Evolutionary conservation across 768 basidiomycete species (phyloP).

Genomic region (Tylopilus subfusipes): DNA sequence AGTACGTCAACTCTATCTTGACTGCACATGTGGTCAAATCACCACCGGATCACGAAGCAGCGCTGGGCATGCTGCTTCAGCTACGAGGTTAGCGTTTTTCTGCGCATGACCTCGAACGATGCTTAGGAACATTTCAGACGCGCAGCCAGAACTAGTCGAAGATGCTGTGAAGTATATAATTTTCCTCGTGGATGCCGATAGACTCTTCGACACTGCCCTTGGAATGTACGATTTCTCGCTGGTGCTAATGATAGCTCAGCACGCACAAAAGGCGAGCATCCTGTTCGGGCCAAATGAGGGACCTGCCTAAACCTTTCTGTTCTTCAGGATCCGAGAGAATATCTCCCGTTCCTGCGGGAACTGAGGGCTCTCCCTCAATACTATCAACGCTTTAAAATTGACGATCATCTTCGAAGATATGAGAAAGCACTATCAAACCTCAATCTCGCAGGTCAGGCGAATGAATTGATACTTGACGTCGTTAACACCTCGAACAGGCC

Average conservation of each 20-base stretch:
- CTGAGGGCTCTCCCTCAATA: constrained; percentile 68
- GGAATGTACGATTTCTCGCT: constrained; percentile 99
- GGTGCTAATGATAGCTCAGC: constrained; percentile 93
- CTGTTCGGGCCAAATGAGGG: not conserved
- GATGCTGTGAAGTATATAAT: constrained; percentile 99
- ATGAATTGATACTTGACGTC: not conserved
- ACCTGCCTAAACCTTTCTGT: constrained; percentile 4
- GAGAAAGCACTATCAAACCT: constrained; percentile 74
- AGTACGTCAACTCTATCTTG: constrained; percentile 86
- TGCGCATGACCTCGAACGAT: not conserved
- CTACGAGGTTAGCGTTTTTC: constrained; percentile 59
- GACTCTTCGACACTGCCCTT: constrained; percentile 88
- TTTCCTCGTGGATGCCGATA: constrained; percentile 91
- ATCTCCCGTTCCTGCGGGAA: constrained; percentile 93
- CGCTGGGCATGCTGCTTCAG: constrained; percentile 66
- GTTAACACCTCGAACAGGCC: constrained; percentile 41
- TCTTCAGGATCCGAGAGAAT: constrained; percentile 92
- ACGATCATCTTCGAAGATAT: constrained; percentile 82
- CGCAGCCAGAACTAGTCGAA: constrained; percentile 75
- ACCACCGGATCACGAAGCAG: constrained; percentile 89
- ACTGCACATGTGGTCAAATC: constrained; percentile 91
- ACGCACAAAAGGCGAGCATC: constrained; percentile 80
- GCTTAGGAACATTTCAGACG: constrained; percentile 12
- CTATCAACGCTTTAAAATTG: constrained; percentile 88
- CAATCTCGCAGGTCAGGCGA: constrained; percentile 57